phyloP scores from a whole-genome alignment of 2,329 filamentous ascomycete genomes.

The Diplodia intermedia region DNA sequence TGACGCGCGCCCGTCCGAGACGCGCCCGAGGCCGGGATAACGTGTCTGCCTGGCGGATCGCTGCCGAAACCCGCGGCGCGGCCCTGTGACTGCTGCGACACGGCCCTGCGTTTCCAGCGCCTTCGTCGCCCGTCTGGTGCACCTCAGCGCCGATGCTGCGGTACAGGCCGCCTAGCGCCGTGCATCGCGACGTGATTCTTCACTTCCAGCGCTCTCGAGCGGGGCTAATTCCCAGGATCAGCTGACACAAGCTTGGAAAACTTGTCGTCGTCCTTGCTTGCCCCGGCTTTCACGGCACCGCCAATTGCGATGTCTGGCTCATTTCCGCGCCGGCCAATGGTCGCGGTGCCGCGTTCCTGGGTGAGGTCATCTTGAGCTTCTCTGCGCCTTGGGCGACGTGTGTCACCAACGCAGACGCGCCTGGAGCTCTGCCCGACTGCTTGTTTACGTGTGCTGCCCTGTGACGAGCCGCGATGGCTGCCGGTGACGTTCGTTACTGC shows the following conservation, averaged over 20 bases:
- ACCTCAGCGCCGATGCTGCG: constrained; percentile 10
- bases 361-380: constrained; percentile 25
- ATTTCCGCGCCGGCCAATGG: constrained; percentile 22
- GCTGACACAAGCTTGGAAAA: constrained; percentile 19
- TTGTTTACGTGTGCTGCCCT: constrained; percentile 21
- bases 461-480: constrained; percentile 10
- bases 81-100: constrained; percentile 10
- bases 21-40: constrained; percentile 3
- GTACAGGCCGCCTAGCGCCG: not conserved
- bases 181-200: constrained; percentile 5
- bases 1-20: not conserved
- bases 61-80: constrained; percentile 14
- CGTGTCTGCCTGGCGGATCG: constrained; percentile 17
- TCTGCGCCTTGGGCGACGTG: constrained; percentile 9
- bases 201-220: not conserved
- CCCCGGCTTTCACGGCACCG: constrained; percentile 9
- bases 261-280: constrained; percentile 22
- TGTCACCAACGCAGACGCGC: constrained; percentile 14
- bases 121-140: not conserved
- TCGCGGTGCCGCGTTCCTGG: not conserved
- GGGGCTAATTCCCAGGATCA: constrained; percentile 8
- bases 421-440: constrained; percentile 2
- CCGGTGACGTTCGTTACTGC: constrained; percentile 2
- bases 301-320: constrained; percentile 15
- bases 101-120: constrained; percentile 7